Percentiles rank a stretch among this genome's conserved stretches.
These are phyloP conservation scores for Rhizopus stolonifer DNA, from an alignment of 371 early-diverging fungal genomes.

Conservation along the genomic window DNA sequence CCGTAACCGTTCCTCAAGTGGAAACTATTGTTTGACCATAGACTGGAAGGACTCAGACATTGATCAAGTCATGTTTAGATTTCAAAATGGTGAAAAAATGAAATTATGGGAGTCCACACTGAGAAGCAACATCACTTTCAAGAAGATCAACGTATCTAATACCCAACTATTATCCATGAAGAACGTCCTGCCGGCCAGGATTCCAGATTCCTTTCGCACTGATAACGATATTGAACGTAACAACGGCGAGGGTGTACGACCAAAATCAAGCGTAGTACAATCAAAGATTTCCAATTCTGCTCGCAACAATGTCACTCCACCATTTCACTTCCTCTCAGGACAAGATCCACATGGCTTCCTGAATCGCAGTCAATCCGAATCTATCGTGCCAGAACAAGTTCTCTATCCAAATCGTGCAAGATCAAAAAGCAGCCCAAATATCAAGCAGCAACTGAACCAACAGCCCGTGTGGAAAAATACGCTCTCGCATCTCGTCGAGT, in stretches of 20 bases:
- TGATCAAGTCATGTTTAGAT: slow-evolving; percentile 81
- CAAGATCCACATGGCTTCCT: slow-evolving; percentile 17
- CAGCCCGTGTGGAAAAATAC: slow-evolving; percentile 25
- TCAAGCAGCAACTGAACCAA: slow-evolving; percentile 30
- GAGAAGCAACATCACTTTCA: slow-evolving; percentile 21
- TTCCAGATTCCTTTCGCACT: slow-evolving; percentile 20
- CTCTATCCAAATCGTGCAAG: slow-evolving; percentile 42
- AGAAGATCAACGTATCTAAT: slow-evolving; percentile 40
- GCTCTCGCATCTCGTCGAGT: slow-evolving; percentile 15
- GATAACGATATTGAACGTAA: slow-evolving; percentile 30
- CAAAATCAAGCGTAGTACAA: slow-evolving; percentile 18
- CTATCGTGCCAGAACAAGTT: slow-evolving; percentile 16
- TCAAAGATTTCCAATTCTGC: slow-evolving; percentile 15
- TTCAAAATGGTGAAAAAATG: slow-evolving; percentile 88
- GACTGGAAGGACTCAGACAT: slow-evolving; percentile 81
- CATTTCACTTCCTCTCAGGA: slow-evolving; percentile 52
- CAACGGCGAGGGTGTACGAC: slow-evolving; percentile 33
- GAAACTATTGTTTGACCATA: slow-evolving; percentile 62
- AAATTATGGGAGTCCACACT: slow-evolving; percentile 84
- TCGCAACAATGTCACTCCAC: slow-evolving; percentile 61
- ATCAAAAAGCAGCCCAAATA: slow-evolving; percentile 68
- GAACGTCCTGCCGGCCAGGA: not conserved
- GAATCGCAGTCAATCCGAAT: slow-evolving; percentile 41
- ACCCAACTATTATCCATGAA: slow-evolving; percentile 46
- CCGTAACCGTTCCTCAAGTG: slow-evolving; percentile 15